Base-by-base conservation (phyloP, 2,329 filamentous ascomycete genomes). In the Sclerotinia borealis region DNA sequence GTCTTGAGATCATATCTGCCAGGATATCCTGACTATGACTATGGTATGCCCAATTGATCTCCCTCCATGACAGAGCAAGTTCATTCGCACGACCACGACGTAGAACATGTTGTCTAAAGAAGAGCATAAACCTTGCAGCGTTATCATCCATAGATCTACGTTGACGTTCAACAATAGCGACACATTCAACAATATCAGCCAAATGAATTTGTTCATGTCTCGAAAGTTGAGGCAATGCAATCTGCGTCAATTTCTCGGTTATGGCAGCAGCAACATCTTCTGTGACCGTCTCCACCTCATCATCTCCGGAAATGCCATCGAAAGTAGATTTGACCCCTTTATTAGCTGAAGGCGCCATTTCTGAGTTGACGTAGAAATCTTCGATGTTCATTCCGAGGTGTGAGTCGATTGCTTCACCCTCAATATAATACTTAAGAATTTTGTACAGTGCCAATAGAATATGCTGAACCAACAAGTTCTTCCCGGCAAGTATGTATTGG, bases 61-160 rank as follows among this genome's bases (percentile, higher is more conserved):
- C 91, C 65, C 91, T 80, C 86, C 87, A 91, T 0, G 77, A 88
- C 70, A 96, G 83, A 29, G 84, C 81, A 4, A 86, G 83, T 70
- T 89, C 83, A 65, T 84, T 83, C 3, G 83, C 83, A 64, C 87
- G 84, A 54, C 83, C 81, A 74, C 86, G 87, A 34, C 88, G 85
- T 54, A 96, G 79, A 56, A 86, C 86, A 73, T 93, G 87, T 71
- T 96, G 90, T 25, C 91, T 84, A 77, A 93, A 95, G 76, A 95
- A 95, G 15, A 96, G 80, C 77, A 96, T 85, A 75, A 93, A 97
- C 49, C 92, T 86, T 10, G 90, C 89, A 4, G 90, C 93, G 71
- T 96, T 96, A 70, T 91, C 90, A 72, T 97, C 93, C 77, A 97
- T 89, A 3, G 92, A 96, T 7, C 91, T 85, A 22, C 92, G 85